Evolutionary conservation across 1,139 yeast genomes (phyloP).

Genomic region (Blastobotrys indianensis): DNA sequence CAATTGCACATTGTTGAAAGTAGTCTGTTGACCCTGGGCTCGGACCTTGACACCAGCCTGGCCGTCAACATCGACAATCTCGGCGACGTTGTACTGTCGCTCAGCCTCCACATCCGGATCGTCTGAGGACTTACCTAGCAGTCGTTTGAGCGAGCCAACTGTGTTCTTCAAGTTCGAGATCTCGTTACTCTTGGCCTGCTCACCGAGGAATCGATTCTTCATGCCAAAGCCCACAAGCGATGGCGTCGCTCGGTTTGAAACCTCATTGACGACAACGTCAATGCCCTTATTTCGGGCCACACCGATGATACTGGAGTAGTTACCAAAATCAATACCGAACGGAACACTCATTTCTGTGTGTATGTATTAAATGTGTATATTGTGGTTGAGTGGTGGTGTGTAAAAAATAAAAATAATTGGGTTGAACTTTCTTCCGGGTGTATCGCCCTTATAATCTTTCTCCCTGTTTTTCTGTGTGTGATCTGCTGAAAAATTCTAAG

Average conservation of each 20-base stretch:
- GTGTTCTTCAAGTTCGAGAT: conserved; percentile 95
- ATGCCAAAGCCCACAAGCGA: conserved; percentile 88
- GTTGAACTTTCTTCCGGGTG: conserved; percentile 63
- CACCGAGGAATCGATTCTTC: conserved; percentile 90
- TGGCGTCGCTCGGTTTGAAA: conserved; percentile 95
- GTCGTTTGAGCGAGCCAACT: conserved; percentile 87
- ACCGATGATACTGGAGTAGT: conserved; percentile 84
- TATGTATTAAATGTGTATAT: not conserved
- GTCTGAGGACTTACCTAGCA: conserved; percentile 66
- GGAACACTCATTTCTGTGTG: conserved; percentile 64
- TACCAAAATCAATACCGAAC: conserved; percentile 98
- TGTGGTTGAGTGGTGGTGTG: conserved; percentile 55
- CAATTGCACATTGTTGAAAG: conserved; percentile 82
- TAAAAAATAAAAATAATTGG: conserved; percentile 91
- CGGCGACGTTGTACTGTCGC: conserved; percentile 48
- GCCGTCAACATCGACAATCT: conserved; percentile 65
- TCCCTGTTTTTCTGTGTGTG: conserved; percentile 1
- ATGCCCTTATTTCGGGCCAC: conserved; percentile 99
- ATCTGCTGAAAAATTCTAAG: conserved; percentile 6
- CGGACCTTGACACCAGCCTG: conserved; percentile 80
- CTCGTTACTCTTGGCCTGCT: conserved; percentile 92
- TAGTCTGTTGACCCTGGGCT: conserved; percentile 70
- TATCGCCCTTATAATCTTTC: not conserved
- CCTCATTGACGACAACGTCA: conserved; percentile 96
- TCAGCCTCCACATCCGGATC: conserved; percentile 80